Conservation (phyloP, 164 flowering plant species). For the Stephania yunnanensis region DNA sequence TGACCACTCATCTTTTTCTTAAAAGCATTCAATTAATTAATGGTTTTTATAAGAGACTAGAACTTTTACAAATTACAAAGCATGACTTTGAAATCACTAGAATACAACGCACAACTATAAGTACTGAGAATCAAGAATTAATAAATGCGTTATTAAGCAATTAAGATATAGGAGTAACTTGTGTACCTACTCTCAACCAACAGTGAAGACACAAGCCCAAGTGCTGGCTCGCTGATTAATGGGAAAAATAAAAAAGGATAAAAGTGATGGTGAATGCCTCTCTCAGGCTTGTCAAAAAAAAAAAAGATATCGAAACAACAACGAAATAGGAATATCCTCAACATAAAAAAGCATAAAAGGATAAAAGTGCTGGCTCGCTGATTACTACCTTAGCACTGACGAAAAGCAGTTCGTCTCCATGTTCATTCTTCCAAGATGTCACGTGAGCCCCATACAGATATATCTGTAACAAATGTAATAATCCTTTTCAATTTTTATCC, state of each 20-base stretch:
- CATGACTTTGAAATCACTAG: no score
- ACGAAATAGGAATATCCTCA: background rate
- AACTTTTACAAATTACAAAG: no score
- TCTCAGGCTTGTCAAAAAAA: background rate
- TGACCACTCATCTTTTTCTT: no score
- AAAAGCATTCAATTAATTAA: no score
- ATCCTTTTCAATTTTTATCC: background rate
- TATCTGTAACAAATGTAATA: conserved; percentile 34
- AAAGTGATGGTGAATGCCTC: background rate
- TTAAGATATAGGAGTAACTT: background rate
- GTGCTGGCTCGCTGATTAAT: background rate
- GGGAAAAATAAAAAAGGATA: background rate
- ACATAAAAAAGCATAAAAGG: background rate
- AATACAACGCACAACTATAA: no score
- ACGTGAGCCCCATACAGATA: conserved; percentile 87
- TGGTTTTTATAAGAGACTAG: no score
- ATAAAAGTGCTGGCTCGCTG: background rate
- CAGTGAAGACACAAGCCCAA: background rate
- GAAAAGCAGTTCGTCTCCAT: conserved; percentile 88
- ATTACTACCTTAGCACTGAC: conserved; percentile 65
- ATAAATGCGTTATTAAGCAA: background rate
- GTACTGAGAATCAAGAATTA: background rate
- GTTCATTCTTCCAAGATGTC: conserved; percentile 94
- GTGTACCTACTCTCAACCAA: background rate
- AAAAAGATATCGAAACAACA: background rate